A percentile compares a stretch with the other conserved stretches of the same genome.
Evolutionary conservation across 495 filamentous ascomycete species (phyloP).

Genomic region (Cetradonia linearis): DNA sequence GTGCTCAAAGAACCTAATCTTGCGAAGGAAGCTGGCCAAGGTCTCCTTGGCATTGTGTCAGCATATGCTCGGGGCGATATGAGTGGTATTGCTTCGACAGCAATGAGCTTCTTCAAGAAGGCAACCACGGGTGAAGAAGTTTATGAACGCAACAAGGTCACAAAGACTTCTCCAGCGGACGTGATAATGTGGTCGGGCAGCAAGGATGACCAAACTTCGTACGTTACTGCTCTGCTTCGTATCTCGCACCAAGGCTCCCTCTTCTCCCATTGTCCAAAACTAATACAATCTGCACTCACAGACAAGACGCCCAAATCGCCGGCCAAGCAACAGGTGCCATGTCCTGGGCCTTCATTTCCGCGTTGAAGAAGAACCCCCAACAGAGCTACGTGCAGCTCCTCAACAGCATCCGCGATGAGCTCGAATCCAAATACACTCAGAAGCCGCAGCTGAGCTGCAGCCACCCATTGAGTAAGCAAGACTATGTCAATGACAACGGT

Average conservation of each 20-base stretch:
- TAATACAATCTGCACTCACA: conserved; percentile 21
- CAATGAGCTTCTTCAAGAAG: conserved; percentile 87
- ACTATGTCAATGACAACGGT: neutral
- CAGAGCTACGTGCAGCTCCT: conserved; percentile 95
- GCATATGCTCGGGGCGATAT: conserved; percentile 87
- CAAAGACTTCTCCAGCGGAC: conserved; percentile 90
- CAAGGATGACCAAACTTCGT: conserved; percentile 94
- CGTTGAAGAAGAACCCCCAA: conserved; percentile 92
- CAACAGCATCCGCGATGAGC: conserved; percentile 89
- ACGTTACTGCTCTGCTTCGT: too few relatives aligned
- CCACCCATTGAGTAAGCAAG: conserved; percentile 75
- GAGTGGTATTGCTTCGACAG: conserved; percentile 66
- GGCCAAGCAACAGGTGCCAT: conserved; percentile 93
- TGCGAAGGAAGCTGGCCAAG: conserved; percentile 94
- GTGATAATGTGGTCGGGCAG: conserved; percentile 97
- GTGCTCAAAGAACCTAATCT: conserved; percentile 97
- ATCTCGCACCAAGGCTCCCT: too few relatives aligned
- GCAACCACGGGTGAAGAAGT: conserved; percentile 75
- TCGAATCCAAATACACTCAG: conserved; percentile 80
- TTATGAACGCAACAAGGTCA: conserved; percentile 67
- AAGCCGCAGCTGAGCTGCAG: conserved; percentile 96
- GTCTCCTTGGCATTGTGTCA: conserved; percentile 78
- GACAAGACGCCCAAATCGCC: conserved; percentile 52
- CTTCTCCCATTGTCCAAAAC: neutral
- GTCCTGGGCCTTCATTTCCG: conserved; percentile 93